Conservation (phyloP, 306 rosid genomes). For the Quercus mongolica region DNA sequence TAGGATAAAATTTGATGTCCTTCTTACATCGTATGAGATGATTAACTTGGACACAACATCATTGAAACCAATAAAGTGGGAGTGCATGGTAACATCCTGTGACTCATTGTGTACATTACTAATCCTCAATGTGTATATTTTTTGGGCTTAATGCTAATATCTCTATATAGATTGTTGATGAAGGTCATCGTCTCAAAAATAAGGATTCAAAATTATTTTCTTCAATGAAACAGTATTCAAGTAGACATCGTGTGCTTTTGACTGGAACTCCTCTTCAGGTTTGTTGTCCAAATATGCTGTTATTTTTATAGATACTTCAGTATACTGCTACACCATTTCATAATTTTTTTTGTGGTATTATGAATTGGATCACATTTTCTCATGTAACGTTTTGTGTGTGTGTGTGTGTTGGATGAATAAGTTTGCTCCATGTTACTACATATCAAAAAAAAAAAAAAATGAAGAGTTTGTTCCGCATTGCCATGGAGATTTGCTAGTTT, state of each 20-base stretch:
- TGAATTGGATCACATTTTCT: slow-evolving; percentile 1
- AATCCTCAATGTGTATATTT: slow-evolving; percentile 1
- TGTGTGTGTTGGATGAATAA: not conserved
- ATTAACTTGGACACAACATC: slow-evolving; percentile 76
- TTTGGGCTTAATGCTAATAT: slow-evolving; percentile 27
- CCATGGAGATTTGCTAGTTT: not conserved
- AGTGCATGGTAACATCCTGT: slow-evolving; percentile 69
- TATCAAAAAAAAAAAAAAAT: no score
- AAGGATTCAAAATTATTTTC: slow-evolving; percentile 97
- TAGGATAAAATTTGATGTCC: slow-evolving; percentile 95
- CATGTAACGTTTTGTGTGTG: not conserved
- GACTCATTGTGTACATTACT: slow-evolving; percentile 11
- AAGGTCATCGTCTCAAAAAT: slow-evolving; percentile 98
- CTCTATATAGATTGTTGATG: slow-evolving; percentile 77
- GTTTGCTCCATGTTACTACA: not conserved
- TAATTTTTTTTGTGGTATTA: not conserved
- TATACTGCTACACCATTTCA: slow-evolving; percentile 9
- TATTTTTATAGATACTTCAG: slow-evolving; percentile 6
- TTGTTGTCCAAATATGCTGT: slow-evolving; percentile 25
- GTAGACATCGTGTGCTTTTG: slow-evolving; percentile 83
- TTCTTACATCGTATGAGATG: slow-evolving; percentile 97
- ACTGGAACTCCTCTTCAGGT: slow-evolving; percentile 99
- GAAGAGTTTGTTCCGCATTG: not conserved
- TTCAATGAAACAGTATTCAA: slow-evolving; percentile 77
- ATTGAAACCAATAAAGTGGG: slow-evolving; percentile 87